phyloP scores from a whole-genome alignment of 768 basidiomycete genomes.

The Xerocomellus chrysenteron region DNA sequence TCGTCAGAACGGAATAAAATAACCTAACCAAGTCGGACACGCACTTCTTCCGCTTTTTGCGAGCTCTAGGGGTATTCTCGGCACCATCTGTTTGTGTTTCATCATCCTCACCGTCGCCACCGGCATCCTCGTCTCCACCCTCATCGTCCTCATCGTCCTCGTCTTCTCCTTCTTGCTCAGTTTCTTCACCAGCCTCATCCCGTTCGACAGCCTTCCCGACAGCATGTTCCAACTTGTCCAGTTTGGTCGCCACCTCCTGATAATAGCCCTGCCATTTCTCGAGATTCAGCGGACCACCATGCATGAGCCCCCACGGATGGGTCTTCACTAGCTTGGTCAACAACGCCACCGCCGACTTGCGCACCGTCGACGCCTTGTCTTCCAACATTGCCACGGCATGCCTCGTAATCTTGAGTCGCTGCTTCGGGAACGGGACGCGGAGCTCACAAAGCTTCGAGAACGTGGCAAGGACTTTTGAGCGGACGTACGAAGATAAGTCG shows the following conservation, averaged over 20 bases:
- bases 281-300: constrained; percentile 77
- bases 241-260: constrained; percentile 54
- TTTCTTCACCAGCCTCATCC: constrained; percentile 37
- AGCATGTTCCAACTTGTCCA: constrained; percentile 66
- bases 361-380: constrained; percentile 88
- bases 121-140: constrained; percentile 36
- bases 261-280: constrained; percentile 76
- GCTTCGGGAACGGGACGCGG: constrained; percentile 80
- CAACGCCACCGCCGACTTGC: constrained; percentile 78
- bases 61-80: constrained; percentile 23
- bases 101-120: constrained; percentile 32
- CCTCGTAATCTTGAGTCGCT: constrained; percentile 71
- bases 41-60: constrained; percentile 36
- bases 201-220: constrained; percentile 63
- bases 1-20: constrained; percentile 8
- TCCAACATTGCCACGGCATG: constrained; percentile 79
- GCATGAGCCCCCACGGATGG: constrained; percentile 83
- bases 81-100: constrained; percentile 28
- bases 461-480: constrained; percentile 80
- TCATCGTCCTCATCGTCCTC: constrained; percentile 35
- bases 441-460: constrained; percentile 76
- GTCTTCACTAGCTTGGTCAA: constrained; percentile 75
- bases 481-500: constrained; percentile 88
- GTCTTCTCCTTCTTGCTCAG: constrained; percentile 34
- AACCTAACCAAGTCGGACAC: neutral